Base-by-base conservation (phyloP, 192 early-diverging fungal genomes). In the Entomortierella beljakovae region DNA sequence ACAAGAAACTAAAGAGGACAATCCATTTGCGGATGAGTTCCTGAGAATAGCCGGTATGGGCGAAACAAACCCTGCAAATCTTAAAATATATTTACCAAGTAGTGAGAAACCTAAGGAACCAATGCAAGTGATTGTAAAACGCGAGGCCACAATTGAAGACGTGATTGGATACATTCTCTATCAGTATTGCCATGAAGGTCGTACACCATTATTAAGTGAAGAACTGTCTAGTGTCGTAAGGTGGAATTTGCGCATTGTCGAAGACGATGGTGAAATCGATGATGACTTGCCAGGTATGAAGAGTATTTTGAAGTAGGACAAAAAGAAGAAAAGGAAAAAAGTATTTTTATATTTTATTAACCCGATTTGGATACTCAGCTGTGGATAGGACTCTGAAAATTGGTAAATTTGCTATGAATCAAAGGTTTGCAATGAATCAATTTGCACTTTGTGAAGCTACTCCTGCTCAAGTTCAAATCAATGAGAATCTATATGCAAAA, bases 251-350 rank as follows among this genome's bases (percentile, higher is more conserved):
- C 85, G 94, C 40, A 98, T 99, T 71, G 95, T 92, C 0, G 97
- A 98, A 68, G 95, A 96, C 63, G 98, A 98, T 83, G 98, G 98
- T 23, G 90, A 90, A 40, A 91, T 99, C 37, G 98, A 99, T 70
- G 96, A 98, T 35, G 96, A 99, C 80, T 92, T 99, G 74, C 97
- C 97, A 38, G 92, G 93, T 94, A 84, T 42, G 65, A 43, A 7
- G n/a, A n/a, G n/a, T n/a, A n/a, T n/a, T n/a, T n/a, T n/a, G n/a
- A n/a, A n/a, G n/a, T n/a, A n/a, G n/a, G n/a, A n/a, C n/a, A n/a
- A n/a, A n/a, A n/a, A n/a, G 26, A 11, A 0, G 57, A 25, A 3
- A 18, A 43, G 3, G 13, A 42, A 42, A 28, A 23, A 40, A 22
- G 25, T 34, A 13, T 4, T 20, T 18, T 23, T 18, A 37, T 1